Evolutionary conservation across 148 eudicot genomes (phyloP), one percentile per base, ranked within the genome.

Genomic region (Spergularia marina): DNA sequence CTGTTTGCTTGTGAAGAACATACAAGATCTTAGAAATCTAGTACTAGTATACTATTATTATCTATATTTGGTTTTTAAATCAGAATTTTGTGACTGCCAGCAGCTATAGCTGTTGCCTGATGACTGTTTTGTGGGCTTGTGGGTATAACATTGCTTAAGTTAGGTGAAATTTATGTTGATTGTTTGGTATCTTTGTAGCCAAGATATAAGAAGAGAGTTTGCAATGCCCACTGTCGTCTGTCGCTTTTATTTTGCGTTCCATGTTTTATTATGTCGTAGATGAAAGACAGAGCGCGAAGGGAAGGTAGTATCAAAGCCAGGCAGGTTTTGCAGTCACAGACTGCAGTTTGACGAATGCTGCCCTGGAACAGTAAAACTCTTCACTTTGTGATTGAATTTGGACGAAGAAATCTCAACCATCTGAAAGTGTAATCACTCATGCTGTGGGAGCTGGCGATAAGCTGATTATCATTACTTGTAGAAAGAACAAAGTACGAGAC

Each of bases 1-100:
- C 78, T 84, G 82, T 74, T 79, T 68, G 73, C 83, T 41, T 82
- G 87, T 76, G 80, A 84, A 74, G 79, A 52, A 68, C 82, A 79
- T 73, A 86, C 81, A 64, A 79, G 52, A 71, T 75, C 65, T 79
- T 77, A 76, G 79, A 9, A 68, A 80, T 65, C 73, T 78, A 57
- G 70, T 75, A 53, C 36, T 76, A 71, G 79, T 81, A 72, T 58
- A 44, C 58, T 68, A 59, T 51, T 73, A 39, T 66, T 39, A 7
- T 62, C 44, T 36, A 52, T n/a, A 12, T 70, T 14, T 56, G 39
- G 81, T 66, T 70, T 44, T 78, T 47, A 25, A 51, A 40, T 72
- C 56, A 39, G 54, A 65, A 71, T 20, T 63, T 64, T 53, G 65
- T 34, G 72, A 12, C 47, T 51, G 44, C 14, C 11, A n/a, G 39